A percentile compares a stretch with the other conserved stretches of the same genome.
Evolutionary conservation across 768 basidiomycete species (phyloP).

Genomic region (Boletus reticulatus): DNA sequence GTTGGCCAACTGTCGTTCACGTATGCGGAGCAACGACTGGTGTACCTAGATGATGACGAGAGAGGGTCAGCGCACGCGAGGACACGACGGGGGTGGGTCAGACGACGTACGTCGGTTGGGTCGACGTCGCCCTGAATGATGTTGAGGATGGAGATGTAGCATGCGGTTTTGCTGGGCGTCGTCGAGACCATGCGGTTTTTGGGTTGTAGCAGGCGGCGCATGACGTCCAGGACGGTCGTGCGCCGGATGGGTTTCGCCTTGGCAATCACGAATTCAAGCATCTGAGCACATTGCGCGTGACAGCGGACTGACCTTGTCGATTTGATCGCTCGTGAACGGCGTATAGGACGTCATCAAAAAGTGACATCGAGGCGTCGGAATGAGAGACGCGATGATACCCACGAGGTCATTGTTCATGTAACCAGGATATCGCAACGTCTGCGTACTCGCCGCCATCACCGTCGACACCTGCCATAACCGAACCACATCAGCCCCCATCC

Average conservation of each 20-base stretch:
- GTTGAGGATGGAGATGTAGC: slow-evolving; percentile 97
- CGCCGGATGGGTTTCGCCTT: slow-evolving; percentile 94
- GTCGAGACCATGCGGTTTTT: slow-evolving; percentile 99
- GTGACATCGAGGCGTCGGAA: slow-evolving; percentile 96
- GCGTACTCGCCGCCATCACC: slow-evolving; percentile 96
- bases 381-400: slow-evolving; percentile 93
- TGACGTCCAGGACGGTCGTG: slow-evolving; percentile 97
- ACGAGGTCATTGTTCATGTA: slow-evolving; percentile 99
- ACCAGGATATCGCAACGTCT: slow-evolving; percentile 94
- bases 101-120: slow-evolving; percentile 76
- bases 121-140: slow-evolving; percentile 99
- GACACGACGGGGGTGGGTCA: not conserved
- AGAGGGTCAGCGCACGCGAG: not conserved
- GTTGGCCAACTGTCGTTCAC: slow-evolving; percentile 93
- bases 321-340: slow-evolving; percentile 95
- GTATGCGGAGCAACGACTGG: slow-evolving; percentile 93
- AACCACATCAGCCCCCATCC: not conserved
- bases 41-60: slow-evolving; percentile 64
- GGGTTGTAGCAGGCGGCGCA: slow-evolving; percentile 95
- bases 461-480: slow-evolving; percentile 72
- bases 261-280: not conserved
- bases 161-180: slow-evolving; percentile 84
- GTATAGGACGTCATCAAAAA: slow-evolving; percentile 99
- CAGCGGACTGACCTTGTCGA: slow-evolving; percentile 77
- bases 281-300: not conserved